phyloP scores from a whole-genome alignment of 2,329 filamentous ascomycete genomes.

The Aureobasidium leucospermi region DNA sequence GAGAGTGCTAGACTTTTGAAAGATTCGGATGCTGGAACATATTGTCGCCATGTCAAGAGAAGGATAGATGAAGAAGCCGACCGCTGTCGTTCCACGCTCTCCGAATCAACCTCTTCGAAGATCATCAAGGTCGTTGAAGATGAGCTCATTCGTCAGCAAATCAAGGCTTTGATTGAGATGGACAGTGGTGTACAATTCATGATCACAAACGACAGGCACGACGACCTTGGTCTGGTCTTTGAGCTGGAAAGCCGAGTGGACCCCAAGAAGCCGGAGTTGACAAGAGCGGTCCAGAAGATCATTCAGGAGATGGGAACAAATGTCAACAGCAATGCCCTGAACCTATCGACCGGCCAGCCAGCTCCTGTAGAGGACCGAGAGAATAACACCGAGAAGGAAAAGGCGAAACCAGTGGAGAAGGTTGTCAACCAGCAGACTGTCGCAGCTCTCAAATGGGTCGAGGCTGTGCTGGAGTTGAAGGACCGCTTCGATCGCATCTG shows the following conservation, averaged over 20 bases:
- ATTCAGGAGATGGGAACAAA: conserved; percentile 74
- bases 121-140: conserved; percentile 72
- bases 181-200: conserved; percentile 83
- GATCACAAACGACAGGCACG: conserved; percentile 79
- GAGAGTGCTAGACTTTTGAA: conserved; percentile 71
- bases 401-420: conserved; percentile 39
- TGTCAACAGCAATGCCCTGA: conserved; percentile 63
- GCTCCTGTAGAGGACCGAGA: conserved; percentile 48
- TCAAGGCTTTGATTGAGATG: conserved; percentile 74
- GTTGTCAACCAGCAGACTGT: conserved; percentile 68
- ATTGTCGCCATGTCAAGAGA: conserved; percentile 67
- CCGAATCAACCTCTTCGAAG: conserved; percentile 62
- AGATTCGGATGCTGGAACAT: conserved; percentile 72
- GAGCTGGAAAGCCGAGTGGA: conserved; percentile 73
- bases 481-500: conserved; percentile 82
- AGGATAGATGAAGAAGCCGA: conserved; percentile 74
- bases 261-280: conserved; percentile 61
- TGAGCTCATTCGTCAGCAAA: conserved; percentile 68
- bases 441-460: conserved; percentile 90
- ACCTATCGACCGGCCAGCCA: conserved; percentile 46
- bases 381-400: conserved; percentile 39
- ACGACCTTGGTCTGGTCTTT: conserved; percentile 76
- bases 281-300: conserved; percentile 61
- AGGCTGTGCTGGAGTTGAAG: conserved; percentile 79
- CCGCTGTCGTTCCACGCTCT: conserved; percentile 75